These are phyloP conservation scores for Leonotis leonurus DNA, from an alignment of 257 asterid genomes.

Conservation along the genomic window DNA sequence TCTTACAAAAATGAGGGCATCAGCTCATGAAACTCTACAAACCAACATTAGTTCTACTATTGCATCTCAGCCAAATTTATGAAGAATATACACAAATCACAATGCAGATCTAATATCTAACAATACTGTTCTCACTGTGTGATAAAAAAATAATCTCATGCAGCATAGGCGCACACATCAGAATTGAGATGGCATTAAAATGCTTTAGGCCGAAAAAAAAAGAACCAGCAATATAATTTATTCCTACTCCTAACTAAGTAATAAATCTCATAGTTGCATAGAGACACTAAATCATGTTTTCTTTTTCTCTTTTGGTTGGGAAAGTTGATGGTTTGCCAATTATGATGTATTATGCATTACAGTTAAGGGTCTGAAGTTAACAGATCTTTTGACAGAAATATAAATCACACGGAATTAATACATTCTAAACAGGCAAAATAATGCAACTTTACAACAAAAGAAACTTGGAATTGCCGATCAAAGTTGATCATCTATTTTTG, in stretches of 20 bases:
- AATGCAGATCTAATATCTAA: background rate
- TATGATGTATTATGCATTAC: background rate
- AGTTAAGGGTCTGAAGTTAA: slow-evolving; percentile 10
- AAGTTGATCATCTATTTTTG: background rate
- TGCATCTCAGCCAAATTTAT: background rate
- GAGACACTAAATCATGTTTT: slow-evolving; percentile 3
- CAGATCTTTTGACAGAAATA: background rate
- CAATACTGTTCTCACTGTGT: background rate
- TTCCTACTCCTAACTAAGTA: background rate
- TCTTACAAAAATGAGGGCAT: background rate
- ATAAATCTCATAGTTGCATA: background rate
- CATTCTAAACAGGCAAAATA: background rate
- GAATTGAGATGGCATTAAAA: background rate
- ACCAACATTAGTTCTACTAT: background rate
- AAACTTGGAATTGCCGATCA: background rate
- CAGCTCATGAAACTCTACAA: background rate
- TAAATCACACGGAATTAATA: background rate
- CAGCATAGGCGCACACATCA: background rate
- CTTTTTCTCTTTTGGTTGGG: background rate
- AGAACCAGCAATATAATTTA: background rate
- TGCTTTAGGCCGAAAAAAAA: background rate
- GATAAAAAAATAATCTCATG: too few species aligned
- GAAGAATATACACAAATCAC: background rate
- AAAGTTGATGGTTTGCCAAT: background rate
- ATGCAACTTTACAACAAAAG: background rate